Percentiles rank a stretch among this genome's conserved stretches.
Conservation (phyloP, 768 basidiomycete species). For the Chalciporus chontae region DNA sequence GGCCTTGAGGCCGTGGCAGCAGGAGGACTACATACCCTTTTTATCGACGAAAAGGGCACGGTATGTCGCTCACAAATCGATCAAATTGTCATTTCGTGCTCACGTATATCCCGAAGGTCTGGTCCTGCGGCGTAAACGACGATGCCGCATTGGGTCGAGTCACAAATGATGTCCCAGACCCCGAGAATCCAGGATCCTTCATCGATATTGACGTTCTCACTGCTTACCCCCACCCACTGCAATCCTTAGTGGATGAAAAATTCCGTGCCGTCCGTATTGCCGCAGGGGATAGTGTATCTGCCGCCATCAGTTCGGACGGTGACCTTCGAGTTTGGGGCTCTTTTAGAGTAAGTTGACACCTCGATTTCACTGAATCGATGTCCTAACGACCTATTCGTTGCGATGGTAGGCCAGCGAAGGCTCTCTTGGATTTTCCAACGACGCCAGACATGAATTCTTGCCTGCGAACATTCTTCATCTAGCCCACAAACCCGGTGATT, state of each 20-base stretch:
- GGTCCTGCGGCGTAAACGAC: constrained; percentile 86
- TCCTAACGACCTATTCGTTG: constrained; percentile 4
- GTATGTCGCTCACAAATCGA: constrained; percentile 46
- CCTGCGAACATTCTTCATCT: constrained; percentile 61
- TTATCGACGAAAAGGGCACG: constrained; percentile 85
- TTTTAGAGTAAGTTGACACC: constrained; percentile 64
- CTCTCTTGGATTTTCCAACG: constrained; percentile 77
- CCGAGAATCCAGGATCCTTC: constrained; percentile 55
- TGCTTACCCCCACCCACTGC: constrained; percentile 60
- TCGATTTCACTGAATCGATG: background rate
- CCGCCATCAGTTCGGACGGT: constrained; percentile 76
- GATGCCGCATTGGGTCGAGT: constrained; percentile 83
- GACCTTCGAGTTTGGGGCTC: constrained; percentile 86
- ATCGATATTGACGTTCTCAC: constrained; percentile 52
- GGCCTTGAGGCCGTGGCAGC: constrained; percentile 81
- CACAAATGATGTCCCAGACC: constrained; percentile 58
- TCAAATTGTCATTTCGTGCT: background rate
- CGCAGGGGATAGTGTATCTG: constrained; percentile 85
- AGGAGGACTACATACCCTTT: constrained; percentile 87
- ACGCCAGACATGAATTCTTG: constrained; percentile 60
- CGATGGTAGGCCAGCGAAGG: constrained; percentile 65
- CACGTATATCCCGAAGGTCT: constrained; percentile 47
- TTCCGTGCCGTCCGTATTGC: constrained; percentile 83
- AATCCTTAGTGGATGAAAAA: constrained; percentile 66
- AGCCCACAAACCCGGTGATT: constrained; percentile 56